These are phyloP conservation scores for Leptographium lundbergii DNA, from an alignment of 2,329 filamentous ascomycete species.

Conservation along the genomic window DNA sequence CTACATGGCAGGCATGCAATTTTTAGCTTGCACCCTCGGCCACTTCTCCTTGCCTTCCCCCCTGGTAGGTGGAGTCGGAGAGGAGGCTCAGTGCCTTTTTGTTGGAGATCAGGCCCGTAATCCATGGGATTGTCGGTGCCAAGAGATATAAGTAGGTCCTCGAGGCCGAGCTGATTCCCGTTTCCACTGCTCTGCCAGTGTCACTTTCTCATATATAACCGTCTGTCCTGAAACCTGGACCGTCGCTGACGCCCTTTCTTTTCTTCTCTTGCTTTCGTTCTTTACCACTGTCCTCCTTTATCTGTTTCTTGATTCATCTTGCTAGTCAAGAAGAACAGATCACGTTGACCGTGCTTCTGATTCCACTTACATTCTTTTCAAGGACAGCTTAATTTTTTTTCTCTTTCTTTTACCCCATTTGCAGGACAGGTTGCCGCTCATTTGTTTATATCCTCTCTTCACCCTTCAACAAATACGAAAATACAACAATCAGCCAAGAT, in stretches of 20 bases:
- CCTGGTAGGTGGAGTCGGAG: conserved; percentile 1
- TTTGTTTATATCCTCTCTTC: background rate
- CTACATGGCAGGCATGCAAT: conserved; percentile 4
- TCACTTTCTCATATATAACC: conserved; percentile 9
- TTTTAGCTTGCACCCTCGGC: background rate
- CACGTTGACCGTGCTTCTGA: conserved; percentile 22
- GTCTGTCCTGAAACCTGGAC: conserved; percentile 5
- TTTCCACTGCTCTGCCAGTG: conserved; percentile 4
- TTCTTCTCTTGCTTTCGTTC: conserved; percentile 9
- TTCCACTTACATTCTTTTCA: conserved; percentile 11
- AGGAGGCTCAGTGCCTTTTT: background rate
- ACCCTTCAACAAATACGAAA: no score
- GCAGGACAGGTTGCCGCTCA: conserved; percentile 8
- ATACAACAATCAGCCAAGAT: conserved; percentile 13
- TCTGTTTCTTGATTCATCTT: conserved; percentile 12
- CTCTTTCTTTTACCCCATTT: background rate
- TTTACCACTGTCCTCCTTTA: conserved; percentile 5
- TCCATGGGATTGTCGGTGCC: conserved; percentile 9
- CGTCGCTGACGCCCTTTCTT: background rate
- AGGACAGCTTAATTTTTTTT: conserved; percentile 8
- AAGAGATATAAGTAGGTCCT: conserved; percentile 13
- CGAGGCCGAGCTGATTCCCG: conserved; percentile 4
- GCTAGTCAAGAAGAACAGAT: conserved; percentile 17
- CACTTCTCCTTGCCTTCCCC: background rate
- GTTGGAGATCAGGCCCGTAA: conserved; percentile 5